These are phyloP conservation scores for Ustilago crameri DNA, from an alignment of 1,284 basidiomycete genomes.

Conservation along the genomic window DNA sequence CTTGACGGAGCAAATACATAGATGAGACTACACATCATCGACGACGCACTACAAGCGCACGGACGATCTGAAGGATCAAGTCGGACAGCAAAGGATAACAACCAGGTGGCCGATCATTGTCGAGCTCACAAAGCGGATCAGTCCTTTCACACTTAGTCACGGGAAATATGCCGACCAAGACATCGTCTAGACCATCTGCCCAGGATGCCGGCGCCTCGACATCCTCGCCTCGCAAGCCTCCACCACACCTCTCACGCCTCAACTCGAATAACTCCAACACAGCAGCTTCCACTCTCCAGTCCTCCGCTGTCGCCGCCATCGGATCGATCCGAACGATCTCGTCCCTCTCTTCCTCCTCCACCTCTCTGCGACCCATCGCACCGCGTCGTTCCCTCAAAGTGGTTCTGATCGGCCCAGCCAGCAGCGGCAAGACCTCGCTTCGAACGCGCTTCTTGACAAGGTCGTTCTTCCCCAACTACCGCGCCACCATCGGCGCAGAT, in stretches of 20 bases:
- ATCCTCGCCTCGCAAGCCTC: slow-evolving; percentile 1
- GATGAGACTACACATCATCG: too few species aligned
- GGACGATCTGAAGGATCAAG: too few species aligned
- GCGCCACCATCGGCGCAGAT: slow-evolving; percentile 62
- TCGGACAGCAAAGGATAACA: too few species aligned
- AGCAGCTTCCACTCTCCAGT: slow-evolving; percentile 18
- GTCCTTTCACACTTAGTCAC: too few species aligned
- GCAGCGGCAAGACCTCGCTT: slow-evolving; percentile 57
- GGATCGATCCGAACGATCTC: slow-evolving; percentile 18
- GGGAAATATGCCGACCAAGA: slow-evolving; percentile 8
- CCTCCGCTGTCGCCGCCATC: slow-evolving; percentile 32
- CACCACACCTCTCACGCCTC: slow-evolving; percentile 15
- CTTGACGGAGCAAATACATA: too few species aligned
- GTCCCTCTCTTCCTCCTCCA: slow-evolving; percentile 22
- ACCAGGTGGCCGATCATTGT: too few species aligned
- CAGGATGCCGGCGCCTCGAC: slow-evolving; percentile 2
- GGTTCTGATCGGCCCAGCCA: slow-evolving; percentile 58
- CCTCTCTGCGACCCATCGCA: slow-evolving; percentile 24
- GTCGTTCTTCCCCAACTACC: slow-evolving; percentile 49
- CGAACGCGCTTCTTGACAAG: slow-evolving; percentile 48
- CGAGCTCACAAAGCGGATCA: too few species aligned
- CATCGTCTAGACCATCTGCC: neutral
- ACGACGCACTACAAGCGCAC: too few species aligned
- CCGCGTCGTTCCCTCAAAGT: slow-evolving; percentile 52
- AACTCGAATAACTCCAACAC: slow-evolving; percentile 1